Base-by-base conservation (phyloP, 2,329 filamentous ascomycete species). In the Akanthomyces uredinophilus region DNA sequence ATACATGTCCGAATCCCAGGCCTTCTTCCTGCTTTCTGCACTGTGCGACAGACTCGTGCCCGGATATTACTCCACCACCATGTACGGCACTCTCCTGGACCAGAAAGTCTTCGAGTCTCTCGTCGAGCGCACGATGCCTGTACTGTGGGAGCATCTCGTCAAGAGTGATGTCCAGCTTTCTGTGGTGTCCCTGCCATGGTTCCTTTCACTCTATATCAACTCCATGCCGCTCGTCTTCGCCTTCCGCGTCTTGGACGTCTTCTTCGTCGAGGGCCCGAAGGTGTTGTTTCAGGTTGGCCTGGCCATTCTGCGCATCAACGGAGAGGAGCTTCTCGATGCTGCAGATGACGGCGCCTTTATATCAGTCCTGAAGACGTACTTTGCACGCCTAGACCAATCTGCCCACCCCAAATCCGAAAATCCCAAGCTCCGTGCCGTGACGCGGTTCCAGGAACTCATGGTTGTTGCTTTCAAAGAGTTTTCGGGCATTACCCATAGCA, bases 401-500 rank as follows among this genome's bases (percentile, higher is more conserved):
- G 95, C 95, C 2, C 94, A 99, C 71, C 95, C 95, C 2, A 93
- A 90, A 70, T 97, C 92, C 0, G 93, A 97, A 72, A 99, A 98
- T 66, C 88, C 93, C 3, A 99, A 98, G 77, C 80, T 98, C 58
- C 86, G 94, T 59, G 92, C 93, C 0, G 95, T 99, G 60, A 99
- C 96, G 6, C 86, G 91, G 52, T 99, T 99, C 73, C 95, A 99
- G 70, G 95, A 98, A 74, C 84, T 99, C 62, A 98, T 99, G 93
- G 95, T 99, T 3, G 95, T 98, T 22, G 95, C 95, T 0, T 99
- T 99, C 78, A 98, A 97, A 69, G 95, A 99, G 71, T 99, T 99
- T 71, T 90, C 94, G 0, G 91, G 88, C 46, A 96, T 99, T 68
- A 99, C 95, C 0, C 94, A 99, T 72, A 89, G 87, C 71, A 96